Evolutionary conservation across 1,284 basidiomycete species (phyloP).

Genomic region (Volvariella volvacea): DNA sequence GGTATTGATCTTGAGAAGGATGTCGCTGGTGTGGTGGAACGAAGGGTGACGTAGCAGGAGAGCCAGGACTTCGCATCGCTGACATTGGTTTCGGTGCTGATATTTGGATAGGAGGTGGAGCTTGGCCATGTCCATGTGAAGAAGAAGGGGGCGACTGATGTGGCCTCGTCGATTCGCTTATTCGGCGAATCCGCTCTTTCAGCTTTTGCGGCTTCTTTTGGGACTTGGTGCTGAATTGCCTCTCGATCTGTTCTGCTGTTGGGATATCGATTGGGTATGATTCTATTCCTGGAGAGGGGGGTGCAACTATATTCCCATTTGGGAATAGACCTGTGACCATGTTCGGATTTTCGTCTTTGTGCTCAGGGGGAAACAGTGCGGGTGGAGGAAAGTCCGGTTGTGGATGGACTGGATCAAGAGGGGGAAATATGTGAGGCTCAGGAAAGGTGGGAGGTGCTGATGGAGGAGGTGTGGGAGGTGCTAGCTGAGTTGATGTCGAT

Average conservation of each 20-base stretch:
- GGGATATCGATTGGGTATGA: background rate
- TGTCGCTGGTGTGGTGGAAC: no score
- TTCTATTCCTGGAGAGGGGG: background rate
- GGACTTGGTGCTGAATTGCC: background rate
- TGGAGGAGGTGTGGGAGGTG: constrained; percentile 8
- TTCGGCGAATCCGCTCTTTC: no score
- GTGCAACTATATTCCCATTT: background rate
- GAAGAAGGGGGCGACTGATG: background rate
- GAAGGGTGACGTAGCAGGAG: no score
- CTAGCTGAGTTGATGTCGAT: no score
- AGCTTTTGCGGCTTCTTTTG: background rate
- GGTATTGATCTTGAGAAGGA: no score
- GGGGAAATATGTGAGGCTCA: no score
- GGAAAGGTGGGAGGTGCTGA: constrained; percentile 14
- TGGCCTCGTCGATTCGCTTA: no score
- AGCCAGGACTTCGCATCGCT: background rate
- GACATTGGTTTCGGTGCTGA: background rate
- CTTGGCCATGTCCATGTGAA: no score
- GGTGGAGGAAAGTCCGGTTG: background rate
- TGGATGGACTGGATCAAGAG: background rate
- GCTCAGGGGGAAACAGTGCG: background rate
- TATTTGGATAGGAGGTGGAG: background rate
- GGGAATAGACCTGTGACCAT: background rate
- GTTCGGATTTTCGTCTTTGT: background rate
- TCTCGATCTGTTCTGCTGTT: background rate